A percentile compares a stretch with the other conserved stretches of the same genome.
Evolutionary conservation across 352 stramenopile species (phyloP).

Genomic region (Phytophthora niederhauseri): DNA sequence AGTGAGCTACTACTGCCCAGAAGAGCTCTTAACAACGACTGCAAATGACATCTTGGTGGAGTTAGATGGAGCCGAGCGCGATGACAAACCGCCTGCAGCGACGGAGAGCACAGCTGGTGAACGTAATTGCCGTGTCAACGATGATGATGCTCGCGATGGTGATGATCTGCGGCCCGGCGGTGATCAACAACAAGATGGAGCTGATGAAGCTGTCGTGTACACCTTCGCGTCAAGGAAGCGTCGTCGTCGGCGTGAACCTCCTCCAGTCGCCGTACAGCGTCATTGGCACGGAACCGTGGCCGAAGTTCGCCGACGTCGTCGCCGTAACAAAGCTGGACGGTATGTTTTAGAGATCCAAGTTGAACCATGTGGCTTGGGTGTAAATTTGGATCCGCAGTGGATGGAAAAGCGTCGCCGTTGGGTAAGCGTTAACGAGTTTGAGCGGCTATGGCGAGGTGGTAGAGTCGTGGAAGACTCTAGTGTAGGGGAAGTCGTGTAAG

Average conservation of each 20-base stretch:
- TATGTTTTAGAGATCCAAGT: not conserved
- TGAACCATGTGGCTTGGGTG: not conserved
- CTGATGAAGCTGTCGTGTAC: not conserved
- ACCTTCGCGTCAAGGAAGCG: not conserved
- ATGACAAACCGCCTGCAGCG: not conserved
- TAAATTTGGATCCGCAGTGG: not conserved
- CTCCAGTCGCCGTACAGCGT: not conserved
- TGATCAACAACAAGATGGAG: not conserved
- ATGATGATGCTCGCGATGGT: not conserved
- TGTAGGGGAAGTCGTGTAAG: not conserved
- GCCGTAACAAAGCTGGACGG: not conserved
- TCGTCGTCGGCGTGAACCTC: not conserved
- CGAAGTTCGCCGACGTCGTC: not conserved
- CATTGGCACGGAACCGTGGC: not conserved
- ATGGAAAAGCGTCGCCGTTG: not conserved
- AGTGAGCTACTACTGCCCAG: not conserved
- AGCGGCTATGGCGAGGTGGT: not conserved
- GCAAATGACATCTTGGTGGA: not conserved
- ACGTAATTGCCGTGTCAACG: not conserved
- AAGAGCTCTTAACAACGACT: not conserved
- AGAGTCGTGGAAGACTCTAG: not conserved
- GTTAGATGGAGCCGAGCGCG: not conserved
- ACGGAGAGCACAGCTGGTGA: not conserved
- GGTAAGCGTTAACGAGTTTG: not conserved
- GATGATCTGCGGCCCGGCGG: not conserved